These are phyloP conservation scores for Aureobasidium melanogenum DNA, from an alignment of 2,329 filamentous ascomycete genomes.

Conservation along the genomic window DNA sequence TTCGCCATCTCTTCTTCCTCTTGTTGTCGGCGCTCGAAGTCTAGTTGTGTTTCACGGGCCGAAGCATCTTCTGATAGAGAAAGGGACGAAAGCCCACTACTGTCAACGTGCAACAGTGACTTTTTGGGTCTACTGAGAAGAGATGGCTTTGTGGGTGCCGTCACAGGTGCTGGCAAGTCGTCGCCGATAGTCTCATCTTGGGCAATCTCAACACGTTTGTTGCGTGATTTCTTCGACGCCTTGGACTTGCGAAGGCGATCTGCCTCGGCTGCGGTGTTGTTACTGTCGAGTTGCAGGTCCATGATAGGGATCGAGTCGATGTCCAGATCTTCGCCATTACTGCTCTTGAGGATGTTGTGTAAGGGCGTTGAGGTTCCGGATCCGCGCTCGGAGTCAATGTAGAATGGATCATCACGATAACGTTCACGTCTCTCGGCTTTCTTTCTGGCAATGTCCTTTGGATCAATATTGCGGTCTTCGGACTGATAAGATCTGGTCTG, in stretches of 20 bases:
- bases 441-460: conserved; percentile 63
- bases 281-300: conserved; percentile 64
- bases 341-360: conserved; percentile 58
- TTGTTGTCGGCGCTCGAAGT: conserved; percentile 58
- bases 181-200: conserved; percentile 39
- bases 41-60: conserved; percentile 30
- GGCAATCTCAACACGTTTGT: conserved; percentile 36
- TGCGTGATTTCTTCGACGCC: conserved; percentile 15
- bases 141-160: conserved; percentile 19
- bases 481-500: conserved; percentile 35
- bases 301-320: conserved; percentile 95
- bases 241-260: conserved; percentile 9
- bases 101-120: conserved; percentile 73
- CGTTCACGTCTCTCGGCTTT: conserved; percentile 71
- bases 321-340: conserved; percentile 72
- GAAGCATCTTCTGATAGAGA: conserved; percentile 50
- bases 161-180: conserved; percentile 15
- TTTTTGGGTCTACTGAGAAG: conserved; percentile 44
- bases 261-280: conserved; percentile 13
- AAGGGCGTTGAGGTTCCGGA: conserved; percentile 65
- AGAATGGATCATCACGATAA: conserved; percentile 91
- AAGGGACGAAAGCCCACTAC: conserved; percentile 66
- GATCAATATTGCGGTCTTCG: conserved; percentile 48
- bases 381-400: conserved; percentile 52
- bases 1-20: conserved; percentile 78